Evolutionary conservation across 2,329 filamentous ascomycete species (phyloP).

Genomic region (Cladophialophora bantiana): DNA sequence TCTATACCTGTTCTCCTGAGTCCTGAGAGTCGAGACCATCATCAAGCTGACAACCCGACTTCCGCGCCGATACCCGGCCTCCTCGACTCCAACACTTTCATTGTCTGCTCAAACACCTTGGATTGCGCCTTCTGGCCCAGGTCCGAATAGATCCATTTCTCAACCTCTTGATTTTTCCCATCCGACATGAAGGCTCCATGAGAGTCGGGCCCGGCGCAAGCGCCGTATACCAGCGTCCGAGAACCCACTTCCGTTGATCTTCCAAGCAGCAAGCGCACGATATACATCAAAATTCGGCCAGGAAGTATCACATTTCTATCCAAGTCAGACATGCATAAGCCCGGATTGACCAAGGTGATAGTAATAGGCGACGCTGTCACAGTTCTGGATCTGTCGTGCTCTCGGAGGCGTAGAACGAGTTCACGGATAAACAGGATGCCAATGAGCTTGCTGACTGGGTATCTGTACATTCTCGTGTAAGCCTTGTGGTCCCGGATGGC

Average conservation of each 20-base stretch:
- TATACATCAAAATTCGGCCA: neutral
- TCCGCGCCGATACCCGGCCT: conserved; percentile 45
- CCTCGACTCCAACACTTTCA: conserved; percentile 51
- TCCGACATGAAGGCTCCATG: conserved; percentile 34
- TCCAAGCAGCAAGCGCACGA: conserved; percentile 27
- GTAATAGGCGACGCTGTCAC: conserved; percentile 27
- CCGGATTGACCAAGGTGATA: conserved; percentile 41
- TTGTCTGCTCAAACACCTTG: conserved; percentile 55
- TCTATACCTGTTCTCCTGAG: neutral
- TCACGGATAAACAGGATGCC: conserved; percentile 39
- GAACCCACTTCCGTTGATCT: conserved; percentile 38
- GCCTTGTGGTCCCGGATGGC: too few species aligned
- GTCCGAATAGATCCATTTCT: conserved; percentile 48
- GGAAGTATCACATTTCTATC: conserved; percentile 7
- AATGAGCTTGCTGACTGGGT: conserved; percentile 37
- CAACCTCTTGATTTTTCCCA: conserved; percentile 38
- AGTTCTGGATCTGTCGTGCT: conserved; percentile 1
- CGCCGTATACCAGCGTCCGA: conserved; percentile 37
- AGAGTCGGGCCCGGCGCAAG: conserved; percentile 21
- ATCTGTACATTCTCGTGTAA: conserved; percentile 19
- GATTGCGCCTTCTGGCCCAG: conserved; percentile 49
- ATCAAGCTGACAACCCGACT: conserved; percentile 18
- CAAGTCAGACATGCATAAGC: conserved; percentile 38
- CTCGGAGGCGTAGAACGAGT: conserved; percentile 27
- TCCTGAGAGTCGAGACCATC: neutral